Evolutionary conservation across 495 filamentous ascomycete species (phyloP).

Genomic region (Saxophila tyrrhenica): DNA sequence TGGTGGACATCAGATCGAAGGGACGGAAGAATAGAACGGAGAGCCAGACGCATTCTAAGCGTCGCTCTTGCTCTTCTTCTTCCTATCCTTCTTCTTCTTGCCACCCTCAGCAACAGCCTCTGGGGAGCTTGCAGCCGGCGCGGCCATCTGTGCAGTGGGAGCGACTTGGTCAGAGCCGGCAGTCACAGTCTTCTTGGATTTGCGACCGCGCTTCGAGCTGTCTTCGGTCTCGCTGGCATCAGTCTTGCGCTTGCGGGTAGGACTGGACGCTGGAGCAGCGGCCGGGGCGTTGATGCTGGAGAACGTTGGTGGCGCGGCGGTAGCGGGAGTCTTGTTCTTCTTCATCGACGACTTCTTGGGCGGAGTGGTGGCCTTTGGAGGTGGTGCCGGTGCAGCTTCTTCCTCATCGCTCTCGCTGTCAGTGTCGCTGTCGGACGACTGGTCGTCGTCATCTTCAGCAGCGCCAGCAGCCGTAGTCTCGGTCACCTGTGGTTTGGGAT

Average conservation of each 20-base stretch:
- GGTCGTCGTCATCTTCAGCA: slow-evolving; percentile 1
- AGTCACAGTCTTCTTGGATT: slow-evolving; percentile 8
- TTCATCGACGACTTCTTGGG: slow-evolving; percentile 14
- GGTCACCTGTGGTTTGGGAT: neutral
- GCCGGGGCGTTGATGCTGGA: slow-evolving; percentile 6
- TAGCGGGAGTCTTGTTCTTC: slow-evolving; percentile 4
- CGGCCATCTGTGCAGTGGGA: neutral
- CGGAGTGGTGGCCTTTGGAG: slow-evolving; percentile 1
- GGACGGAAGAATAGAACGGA: neutral
- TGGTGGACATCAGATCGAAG: too few species aligned
- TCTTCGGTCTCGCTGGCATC: slow-evolving; percentile 5
- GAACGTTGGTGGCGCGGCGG: neutral
- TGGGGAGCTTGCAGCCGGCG: neutral
- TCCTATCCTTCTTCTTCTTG: slow-evolving; percentile 17
- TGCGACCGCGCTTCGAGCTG: slow-evolving; percentile 14
- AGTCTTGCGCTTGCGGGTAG: slow-evolving; percentile 13
- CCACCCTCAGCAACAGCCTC: neutral
- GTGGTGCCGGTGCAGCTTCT: slow-evolving; percentile 4
- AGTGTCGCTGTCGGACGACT: neutral
- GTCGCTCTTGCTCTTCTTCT: slow-evolving; percentile 17
- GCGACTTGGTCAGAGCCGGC: neutral
- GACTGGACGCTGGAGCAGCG: slow-evolving; percentile 1
- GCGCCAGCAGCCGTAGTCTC: neutral
- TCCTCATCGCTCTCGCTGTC: neutral
- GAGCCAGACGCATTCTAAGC: neutral